Evolutionary conservation across 768 basidiomycete species (phyloP).

Genomic region (Boletus vinaceobasis): DNA sequence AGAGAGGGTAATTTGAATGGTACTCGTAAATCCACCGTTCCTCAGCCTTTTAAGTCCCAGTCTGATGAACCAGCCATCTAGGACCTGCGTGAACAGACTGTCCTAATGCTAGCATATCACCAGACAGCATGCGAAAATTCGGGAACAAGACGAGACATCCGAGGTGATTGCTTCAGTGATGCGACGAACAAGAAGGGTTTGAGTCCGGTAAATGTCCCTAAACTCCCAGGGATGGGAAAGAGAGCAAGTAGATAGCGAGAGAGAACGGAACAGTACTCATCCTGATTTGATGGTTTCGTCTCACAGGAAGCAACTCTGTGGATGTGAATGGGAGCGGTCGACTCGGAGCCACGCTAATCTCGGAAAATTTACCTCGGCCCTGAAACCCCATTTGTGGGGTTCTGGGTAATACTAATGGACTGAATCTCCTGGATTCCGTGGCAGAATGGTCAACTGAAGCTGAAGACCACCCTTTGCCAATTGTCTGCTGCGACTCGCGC

Average conservation of each 20-base stretch:
- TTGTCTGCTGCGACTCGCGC: not conserved
- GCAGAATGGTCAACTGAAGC: not conserved
- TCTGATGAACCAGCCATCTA: not conserved
- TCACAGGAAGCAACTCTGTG: conserved; percentile 6
- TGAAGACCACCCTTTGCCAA: not conserved
- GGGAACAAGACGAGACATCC: not conserved
- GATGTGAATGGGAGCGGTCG: not conserved
- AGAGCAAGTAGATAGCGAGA: not conserved
- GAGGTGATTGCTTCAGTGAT: not conserved
- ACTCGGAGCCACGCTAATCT: not conserved
- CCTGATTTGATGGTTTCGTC: conserved; percentile 7
- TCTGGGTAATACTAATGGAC: not conserved
- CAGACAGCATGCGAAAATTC: not conserved
- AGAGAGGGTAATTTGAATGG: not conserved
- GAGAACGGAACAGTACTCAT: not conserved
- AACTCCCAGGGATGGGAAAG: conserved; percentile 11
- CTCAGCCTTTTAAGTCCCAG: conserved; percentile 5
- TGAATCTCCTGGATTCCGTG: not conserved
- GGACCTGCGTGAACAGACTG: not conserved
- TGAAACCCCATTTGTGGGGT: not conserved
- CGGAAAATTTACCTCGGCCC: not conserved
- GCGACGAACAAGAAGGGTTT: not conserved
- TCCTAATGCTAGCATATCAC: not conserved
- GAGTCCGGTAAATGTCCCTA: not conserved
- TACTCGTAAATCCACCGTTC: not conserved